A percentile compares a stretch with the other conserved stretches of the same genome.
Conservation (phyloP, 2,329 filamentous ascomycete genomes). For the Geosmithia morbida region DNA sequence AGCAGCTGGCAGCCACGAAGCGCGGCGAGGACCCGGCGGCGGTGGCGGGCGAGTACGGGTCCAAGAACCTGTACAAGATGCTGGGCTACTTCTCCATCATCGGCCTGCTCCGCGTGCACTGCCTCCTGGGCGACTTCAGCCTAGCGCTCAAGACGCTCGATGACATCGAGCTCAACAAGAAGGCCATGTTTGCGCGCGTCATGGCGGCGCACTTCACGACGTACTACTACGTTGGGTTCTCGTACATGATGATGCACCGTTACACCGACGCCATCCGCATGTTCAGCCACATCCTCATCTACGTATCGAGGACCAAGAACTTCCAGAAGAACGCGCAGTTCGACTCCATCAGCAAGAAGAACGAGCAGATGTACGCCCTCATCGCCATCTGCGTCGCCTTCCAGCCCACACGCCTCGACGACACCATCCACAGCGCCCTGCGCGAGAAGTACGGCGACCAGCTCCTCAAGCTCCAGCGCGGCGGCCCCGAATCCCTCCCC, state of each 20-base stretch:
- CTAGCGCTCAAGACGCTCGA: slow-evolving; percentile 97
- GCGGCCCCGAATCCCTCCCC: slow-evolving; percentile 85
- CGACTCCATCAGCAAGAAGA: slow-evolving; percentile 99
- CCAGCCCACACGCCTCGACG: slow-evolving; percentile 90
- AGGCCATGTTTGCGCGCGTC: slow-evolving; percentile 98
- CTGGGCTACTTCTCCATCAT: slow-evolving; percentile 99
- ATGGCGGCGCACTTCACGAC: slow-evolving; percentile 99
- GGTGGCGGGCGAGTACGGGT: slow-evolving; percentile 90
- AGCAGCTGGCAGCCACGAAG: slow-evolving; percentile 92
- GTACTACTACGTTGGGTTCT: slow-evolving; percentile 99
- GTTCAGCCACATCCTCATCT: slow-evolving; percentile 99
- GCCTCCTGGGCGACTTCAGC: slow-evolving; percentile 92
- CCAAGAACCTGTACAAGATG: slow-evolving; percentile 92
- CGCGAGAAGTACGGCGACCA: slow-evolving; percentile 99
- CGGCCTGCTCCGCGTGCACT: slow-evolving; percentile 89
- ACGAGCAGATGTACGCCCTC: slow-evolving; percentile 98
- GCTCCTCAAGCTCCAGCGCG: slow-evolving; percentile 89
- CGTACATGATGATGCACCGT: slow-evolving; percentile 99
- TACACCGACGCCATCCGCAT: slow-evolving; percentile 99
- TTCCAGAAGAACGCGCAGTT: slow-evolving; percentile 99
- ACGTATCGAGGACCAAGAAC: slow-evolving; percentile 98
- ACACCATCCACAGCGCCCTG: slow-evolving; percentile 96
- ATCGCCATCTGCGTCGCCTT: slow-evolving; percentile 98
- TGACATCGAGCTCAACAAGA: slow-evolving; percentile 99
- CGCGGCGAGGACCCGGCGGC: slow-evolving; percentile 77